phyloP scores from a whole-genome alignment of 208 protist genomes.

The Leishmania aethiopica region DNA sequence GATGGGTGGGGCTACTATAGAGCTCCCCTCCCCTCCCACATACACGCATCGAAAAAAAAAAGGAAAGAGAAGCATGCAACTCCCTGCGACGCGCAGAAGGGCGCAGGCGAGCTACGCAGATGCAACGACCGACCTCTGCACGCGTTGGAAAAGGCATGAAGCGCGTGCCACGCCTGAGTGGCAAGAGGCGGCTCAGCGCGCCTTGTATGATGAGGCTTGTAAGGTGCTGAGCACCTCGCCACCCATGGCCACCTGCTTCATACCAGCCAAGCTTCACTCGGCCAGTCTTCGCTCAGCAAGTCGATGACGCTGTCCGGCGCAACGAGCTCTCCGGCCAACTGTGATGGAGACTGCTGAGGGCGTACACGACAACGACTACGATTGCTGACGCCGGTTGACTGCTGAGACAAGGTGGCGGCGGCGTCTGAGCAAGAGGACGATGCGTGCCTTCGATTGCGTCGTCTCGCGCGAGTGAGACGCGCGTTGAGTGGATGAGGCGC shows the following conservation, averaged over 20 bases:
- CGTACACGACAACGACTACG: background rate
- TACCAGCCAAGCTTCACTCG: background rate
- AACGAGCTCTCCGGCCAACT: background rate
- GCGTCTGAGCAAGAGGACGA: background rate
- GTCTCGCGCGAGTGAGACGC: constrained; percentile 12
- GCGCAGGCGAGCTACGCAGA: background rate
- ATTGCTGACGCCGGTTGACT: background rate
- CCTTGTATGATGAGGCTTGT: background rate
- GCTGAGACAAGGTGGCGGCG: background rate
- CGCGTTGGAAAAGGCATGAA: background rate
- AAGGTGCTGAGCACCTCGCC: background rate
- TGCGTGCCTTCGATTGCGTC: constrained; percentile 5
- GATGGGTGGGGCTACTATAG: background rate
- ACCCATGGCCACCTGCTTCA: background rate
- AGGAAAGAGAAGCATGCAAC: background rate
- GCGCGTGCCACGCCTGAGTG: background rate
- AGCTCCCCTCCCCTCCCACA: background rate
- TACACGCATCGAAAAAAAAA: background rate
- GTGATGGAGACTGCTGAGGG: background rate
- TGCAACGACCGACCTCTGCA: background rate
- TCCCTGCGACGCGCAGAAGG: background rate
- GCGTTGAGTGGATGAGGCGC: constrained; percentile 9
- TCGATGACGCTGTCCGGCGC: background rate
- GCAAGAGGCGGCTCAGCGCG: background rate
- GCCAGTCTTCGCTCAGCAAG: constrained; percentile 11